Conservation (phyloP, 1,139 yeast genomes). For the Candida albicans region DNA sequence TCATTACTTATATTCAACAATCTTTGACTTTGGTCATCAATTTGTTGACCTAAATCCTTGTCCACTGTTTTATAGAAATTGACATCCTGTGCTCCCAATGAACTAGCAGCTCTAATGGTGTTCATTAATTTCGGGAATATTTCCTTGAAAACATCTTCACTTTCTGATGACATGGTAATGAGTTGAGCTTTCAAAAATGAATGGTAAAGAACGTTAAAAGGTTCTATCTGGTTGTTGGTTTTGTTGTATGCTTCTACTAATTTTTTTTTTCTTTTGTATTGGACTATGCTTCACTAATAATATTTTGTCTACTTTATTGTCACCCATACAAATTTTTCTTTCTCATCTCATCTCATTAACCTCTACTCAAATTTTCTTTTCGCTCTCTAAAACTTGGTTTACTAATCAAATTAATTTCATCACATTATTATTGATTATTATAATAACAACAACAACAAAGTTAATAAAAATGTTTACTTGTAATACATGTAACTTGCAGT, state of each 20-base stretch:
- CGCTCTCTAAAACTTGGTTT: not conserved
- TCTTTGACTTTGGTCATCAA: conserved; percentile 43
- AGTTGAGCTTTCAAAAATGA: not conserved
- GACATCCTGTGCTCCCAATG: conserved; percentile 79
- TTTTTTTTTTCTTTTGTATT: conserved; percentile 2
- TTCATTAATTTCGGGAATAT: conserved; percentile 47
- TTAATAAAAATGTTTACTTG: conserved; percentile 45
- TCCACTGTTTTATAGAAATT: conserved; percentile 75
- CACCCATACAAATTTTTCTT: not conserved
- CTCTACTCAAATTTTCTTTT: not conserved
- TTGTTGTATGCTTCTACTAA: not conserved
- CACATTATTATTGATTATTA: not conserved
- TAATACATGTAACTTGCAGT: conserved; percentile 45
- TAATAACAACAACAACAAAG: conserved; percentile 10
- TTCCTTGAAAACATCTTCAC: conserved; percentile 20
- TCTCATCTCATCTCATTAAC: conserved; percentile 3
- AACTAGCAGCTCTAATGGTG: conserved; percentile 68
- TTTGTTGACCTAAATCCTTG: conserved; percentile 38
- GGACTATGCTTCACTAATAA: too few relatives aligned
- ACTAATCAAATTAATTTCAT: not conserved
- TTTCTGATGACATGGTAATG: conserved; percentile 7
- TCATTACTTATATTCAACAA: conserved; percentile 56
- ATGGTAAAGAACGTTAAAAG: not conserved
- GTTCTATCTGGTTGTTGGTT: not conserved
- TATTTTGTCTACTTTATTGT: not conserved